Conservation (phyloP, 2,329 filamentous ascomycete genomes). For the Sclerotinia subarctica region DNA sequence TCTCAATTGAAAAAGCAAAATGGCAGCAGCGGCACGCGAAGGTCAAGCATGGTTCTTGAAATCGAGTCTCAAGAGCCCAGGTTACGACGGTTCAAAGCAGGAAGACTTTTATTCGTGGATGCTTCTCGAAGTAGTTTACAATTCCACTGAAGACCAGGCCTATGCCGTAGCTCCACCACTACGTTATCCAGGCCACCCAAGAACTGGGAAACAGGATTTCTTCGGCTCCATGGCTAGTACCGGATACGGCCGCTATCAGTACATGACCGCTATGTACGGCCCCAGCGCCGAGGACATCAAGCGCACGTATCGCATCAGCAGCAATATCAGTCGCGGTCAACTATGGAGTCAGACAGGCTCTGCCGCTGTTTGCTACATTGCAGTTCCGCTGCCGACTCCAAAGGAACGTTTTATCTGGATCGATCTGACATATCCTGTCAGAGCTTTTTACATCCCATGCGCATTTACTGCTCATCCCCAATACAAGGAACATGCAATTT, state of each 20-base stretch:
- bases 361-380: conserved; percentile 9
- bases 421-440: conserved; percentile 13
- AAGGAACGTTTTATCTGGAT: conserved; percentile 11
- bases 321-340: conserved; percentile 1
- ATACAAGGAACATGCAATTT: conserved; percentile 5
- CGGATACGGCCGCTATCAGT: conserved; percentile 1
- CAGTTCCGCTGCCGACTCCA: background rate
- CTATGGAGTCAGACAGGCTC: background rate
- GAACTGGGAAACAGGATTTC: background rate
- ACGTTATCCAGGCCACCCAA: background rate
- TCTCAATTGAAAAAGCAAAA: background rate
- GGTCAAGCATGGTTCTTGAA: conserved; percentile 5
- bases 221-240: background rate
- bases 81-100: background rate
- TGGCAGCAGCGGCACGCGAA: conserved; percentile 10
- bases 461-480: conserved; percentile 6
- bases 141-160: background rate
- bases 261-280: conserved; percentile 8
- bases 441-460: background rate
- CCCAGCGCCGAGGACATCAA: conserved; percentile 8
- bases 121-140: conserved; percentile 10
- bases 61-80: conserved; percentile 11
- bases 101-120: conserved; percentile 10
- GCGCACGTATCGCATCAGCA: conserved; percentile 6
- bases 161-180: background rate